Evolutionary conservation across 2,329 filamentous ascomycete genomes (phyloP), one percentile per base, ranked within the genome.

Genomic region (Pochonia chlamydosporia): DNA sequence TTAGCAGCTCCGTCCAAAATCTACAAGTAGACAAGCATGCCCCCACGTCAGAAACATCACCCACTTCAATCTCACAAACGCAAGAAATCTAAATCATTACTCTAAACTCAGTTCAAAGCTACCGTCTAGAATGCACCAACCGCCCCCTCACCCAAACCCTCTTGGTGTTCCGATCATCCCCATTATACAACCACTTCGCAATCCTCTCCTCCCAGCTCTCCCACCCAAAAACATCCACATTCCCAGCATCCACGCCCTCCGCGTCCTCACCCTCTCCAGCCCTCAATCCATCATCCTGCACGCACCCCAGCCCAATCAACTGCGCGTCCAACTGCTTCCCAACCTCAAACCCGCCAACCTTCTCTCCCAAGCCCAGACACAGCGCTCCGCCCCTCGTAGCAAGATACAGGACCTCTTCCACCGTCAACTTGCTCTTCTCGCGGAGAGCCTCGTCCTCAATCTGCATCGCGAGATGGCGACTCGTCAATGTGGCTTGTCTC

Each of bases 301-400:
- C 73, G 4, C 58, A 44, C 1, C 75, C 78, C 21, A 96, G 65
- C 9, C 76, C 72, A 46, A 99, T 75, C 56, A 96, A 74, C 73
- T 96, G 89, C 49, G 87, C 90, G 74, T 99, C 93, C 81, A 85
- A 97, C 54, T 89, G 79, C 84, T 85, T 93, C 0, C 91, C 93
- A 1, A 85, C 77, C 53, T 89, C 87, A 63, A 97, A 97, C 0
- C 75, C 83, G 3, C 93, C 93, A 14, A 97, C 75, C 49, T 72
- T 78, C 8, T 79, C 74, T 35, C 75, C 77, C 51, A 97, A 71
- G 1, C 89, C 87, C 0, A 97, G 78, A 1, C 93, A 87, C 28
- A 78, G 75, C 0, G 93, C 93, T 0, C 93, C 93, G 10, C 93
- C 93, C n/a, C 82, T 71, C 1, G 93, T 99, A 0, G 84, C 92